Evolutionary conservation across 208 protist genomes (phyloP).

Genomic region (Phytomonas serpens): DNA sequence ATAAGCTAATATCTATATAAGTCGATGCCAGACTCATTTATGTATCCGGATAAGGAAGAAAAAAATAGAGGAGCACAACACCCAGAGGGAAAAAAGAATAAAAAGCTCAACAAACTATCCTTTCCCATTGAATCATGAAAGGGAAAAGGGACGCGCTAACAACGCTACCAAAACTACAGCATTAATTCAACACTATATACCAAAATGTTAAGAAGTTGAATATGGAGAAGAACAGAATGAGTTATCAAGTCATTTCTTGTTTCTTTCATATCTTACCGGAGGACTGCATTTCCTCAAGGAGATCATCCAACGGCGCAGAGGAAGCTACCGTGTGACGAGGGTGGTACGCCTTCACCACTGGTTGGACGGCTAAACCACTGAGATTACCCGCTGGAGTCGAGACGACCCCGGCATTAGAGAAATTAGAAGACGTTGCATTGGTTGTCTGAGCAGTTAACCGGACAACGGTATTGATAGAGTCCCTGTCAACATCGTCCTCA

Average conservation of each 20-base stretch:
- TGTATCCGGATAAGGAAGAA: not conserved
- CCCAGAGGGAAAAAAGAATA: conserved; percentile 9
- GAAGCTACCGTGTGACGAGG: conserved; percentile 39
- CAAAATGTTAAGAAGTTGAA: conserved; percentile 3
- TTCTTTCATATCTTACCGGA: conserved; percentile 30
- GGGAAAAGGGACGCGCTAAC: conserved; percentile 9
- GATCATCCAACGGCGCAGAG: conserved; percentile 41
- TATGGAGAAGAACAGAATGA: conserved; percentile 4
- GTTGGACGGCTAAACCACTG: conserved; percentile 11
- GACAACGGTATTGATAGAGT: conserved; percentile 79
- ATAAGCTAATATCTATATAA: not conserved
- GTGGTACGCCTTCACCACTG: conserved; percentile 36
- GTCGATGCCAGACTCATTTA: not conserved
- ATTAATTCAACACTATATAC: not conserved
- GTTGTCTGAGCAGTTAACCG: conserved; percentile 32
- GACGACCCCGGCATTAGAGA: not conserved
- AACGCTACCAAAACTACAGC: not conserved
- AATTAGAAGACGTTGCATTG: not conserved
- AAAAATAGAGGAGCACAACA: not conserved
- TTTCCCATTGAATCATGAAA: not conserved
- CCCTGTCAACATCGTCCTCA: conserved; percentile 34
- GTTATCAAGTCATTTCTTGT: not conserved
- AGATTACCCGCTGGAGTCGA: not conserved
- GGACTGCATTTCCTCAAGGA: conserved; percentile 50
- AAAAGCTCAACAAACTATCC: conserved; percentile 9